Conservation (phyloP, 2,329 filamentous ascomycete species). For the Rhynchosporium graminicola region DNA sequence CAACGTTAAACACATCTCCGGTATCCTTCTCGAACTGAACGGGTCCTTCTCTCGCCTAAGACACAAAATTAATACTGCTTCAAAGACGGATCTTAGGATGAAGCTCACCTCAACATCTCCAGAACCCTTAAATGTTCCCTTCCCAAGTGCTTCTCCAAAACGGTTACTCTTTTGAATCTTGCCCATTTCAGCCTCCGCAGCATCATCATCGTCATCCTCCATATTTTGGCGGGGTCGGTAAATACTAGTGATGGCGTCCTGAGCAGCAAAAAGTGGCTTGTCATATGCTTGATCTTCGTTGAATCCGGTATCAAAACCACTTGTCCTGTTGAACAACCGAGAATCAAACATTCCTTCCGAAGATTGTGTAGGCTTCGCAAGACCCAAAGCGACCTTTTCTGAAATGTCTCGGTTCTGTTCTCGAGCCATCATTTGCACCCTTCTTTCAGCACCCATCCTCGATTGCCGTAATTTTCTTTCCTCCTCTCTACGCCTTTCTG, state of each 20-base stretch:
- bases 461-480: constrained; percentile 90
- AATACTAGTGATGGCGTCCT: constrained; percentile 92
- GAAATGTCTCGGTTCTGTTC: constrained; percentile 97
- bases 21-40: constrained; percentile 95
- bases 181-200: constrained; percentile 79
- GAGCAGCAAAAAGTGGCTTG: constrained; percentile 93
- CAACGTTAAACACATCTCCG: constrained; percentile 87
- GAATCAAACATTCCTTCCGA: constrained; percentile 98
- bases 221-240: constrained; percentile 79
- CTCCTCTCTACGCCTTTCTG: constrained; percentile 77
- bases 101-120: constrained; percentile 73
- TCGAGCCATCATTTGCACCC: constrained; percentile 87
- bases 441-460: constrained; percentile 90
- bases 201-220: constrained; percentile 75
- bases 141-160: constrained; percentile 80
- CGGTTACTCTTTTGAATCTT: constrained; percentile 83
- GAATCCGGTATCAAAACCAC: constrained; percentile 87
- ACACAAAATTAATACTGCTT: constrained; percentile 29
- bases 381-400: constrained; percentile 90
- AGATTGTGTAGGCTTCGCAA: constrained; percentile 91
- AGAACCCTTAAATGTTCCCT: constrained; percentile 87
- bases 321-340: constrained; percentile 88
- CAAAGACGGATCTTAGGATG: constrained; percentile 3
- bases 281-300: constrained; percentile 98
- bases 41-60: constrained; percentile 77